These are phyloP conservation scores for Zygosaccharomyces siamensis DNA, from an alignment of 805 yeast species.

Conservation along the genomic window DNA sequence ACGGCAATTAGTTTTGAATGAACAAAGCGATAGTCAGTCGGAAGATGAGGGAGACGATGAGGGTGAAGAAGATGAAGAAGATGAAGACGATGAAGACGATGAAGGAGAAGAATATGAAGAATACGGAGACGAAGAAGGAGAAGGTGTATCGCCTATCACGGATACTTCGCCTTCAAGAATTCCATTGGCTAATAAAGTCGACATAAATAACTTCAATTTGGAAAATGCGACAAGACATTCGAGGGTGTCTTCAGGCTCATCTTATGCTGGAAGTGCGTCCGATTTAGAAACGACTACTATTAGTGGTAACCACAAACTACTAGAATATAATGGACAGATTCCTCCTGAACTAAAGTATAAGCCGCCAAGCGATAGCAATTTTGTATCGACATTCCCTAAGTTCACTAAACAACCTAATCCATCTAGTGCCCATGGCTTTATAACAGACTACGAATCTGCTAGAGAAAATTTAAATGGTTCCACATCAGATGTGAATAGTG, in stretches of 20 bases:
- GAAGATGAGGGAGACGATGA: constrained; percentile 8
- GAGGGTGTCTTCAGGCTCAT: constrained; percentile 27
- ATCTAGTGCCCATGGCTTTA: constrained; percentile 24
- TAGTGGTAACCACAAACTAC: constrained; percentile 16
- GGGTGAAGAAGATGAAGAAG: not conserved
- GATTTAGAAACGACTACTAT: constrained; percentile 20
- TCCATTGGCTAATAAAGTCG: constrained; percentile 26
- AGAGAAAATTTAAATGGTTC: constrained; percentile 15
- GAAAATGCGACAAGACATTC: constrained; percentile 5
- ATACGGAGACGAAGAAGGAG: constrained; percentile 4
- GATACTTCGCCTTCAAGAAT: constrained; percentile 25
- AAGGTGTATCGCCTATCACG: constrained; percentile 8
- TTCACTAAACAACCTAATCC: constrained; percentile 14
- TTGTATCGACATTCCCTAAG: constrained; percentile 1
- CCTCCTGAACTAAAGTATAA: constrained; percentile 5
- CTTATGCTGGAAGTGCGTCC: constrained; percentile 21
- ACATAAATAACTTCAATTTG: constrained; percentile 21
- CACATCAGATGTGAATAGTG: not conserved
- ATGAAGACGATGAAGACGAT: constrained; percentile 7
- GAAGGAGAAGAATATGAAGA: constrained; percentile 2
- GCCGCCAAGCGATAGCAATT: not conserved
- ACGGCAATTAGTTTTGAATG: constrained; percentile 19
- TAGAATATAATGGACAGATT: constrained; percentile 7
- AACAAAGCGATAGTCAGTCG: constrained; percentile 12
- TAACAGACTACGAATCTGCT: constrained; percentile 27